phyloP scores from a whole-genome alignment of 1,284 basidiomycete species.

The Tetrapyrgos nigripes region DNA sequence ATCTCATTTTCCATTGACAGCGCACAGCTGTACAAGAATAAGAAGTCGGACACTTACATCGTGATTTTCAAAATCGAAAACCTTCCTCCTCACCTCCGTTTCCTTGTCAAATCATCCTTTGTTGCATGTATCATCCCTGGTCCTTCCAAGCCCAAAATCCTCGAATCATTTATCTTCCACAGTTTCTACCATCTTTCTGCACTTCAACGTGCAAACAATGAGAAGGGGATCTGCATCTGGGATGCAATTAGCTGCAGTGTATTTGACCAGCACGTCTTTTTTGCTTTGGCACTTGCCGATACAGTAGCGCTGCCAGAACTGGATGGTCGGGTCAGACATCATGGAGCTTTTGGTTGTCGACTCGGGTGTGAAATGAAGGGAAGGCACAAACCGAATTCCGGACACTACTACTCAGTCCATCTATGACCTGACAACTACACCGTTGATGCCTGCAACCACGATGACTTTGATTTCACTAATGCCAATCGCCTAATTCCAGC shows the following conservation, averaged over 20 bases:
- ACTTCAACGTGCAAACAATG: slow-evolving; percentile 28
- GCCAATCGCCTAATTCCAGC: background rate
- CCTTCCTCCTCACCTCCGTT: slow-evolving; percentile 21
- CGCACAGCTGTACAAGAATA: slow-evolving; percentile 39
- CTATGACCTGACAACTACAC: slow-evolving; percentile 30
- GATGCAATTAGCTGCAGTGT: no score
- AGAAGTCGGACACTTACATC: slow-evolving; percentile 38
- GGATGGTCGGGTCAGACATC: slow-evolving; percentile 41
- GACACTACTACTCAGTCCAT: slow-evolving; percentile 40
- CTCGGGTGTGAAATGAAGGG: slow-evolving; percentile 38
- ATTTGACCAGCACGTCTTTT: no score
- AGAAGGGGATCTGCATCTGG: slow-evolving; percentile 32
- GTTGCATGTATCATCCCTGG: slow-evolving; percentile 36
- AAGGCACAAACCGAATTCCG: slow-evolving; percentile 31
- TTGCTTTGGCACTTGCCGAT: no score
- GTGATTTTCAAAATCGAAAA: no score
- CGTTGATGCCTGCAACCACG: slow-evolving; percentile 34
- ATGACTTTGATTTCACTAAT: slow-evolving; percentile 1
- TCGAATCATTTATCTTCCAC: slow-evolving; percentile 44
- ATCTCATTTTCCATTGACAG: slow-evolving; percentile 38
- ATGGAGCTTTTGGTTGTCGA: slow-evolving; percentile 39
- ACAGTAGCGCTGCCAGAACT: slow-evolving; percentile 31
- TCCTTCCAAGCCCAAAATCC: slow-evolving; percentile 39
- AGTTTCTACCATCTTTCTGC: slow-evolving; percentile 38
- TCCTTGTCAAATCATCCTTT: slow-evolving; percentile 25